Conservation (phyloP, 1,139 yeast species). For the Kodamaea plutei region DNA sequence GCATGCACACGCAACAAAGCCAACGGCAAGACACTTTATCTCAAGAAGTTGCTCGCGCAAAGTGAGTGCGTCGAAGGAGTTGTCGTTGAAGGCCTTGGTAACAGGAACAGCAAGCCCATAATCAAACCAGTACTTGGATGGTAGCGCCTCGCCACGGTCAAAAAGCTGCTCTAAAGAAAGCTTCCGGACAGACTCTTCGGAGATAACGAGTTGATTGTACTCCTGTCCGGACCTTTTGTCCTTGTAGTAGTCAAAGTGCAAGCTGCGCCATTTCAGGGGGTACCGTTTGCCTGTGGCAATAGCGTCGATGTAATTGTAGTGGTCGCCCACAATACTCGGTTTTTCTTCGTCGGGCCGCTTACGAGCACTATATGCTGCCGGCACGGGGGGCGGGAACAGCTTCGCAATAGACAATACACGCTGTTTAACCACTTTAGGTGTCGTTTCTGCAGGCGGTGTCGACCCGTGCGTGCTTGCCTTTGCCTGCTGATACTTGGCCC, state of each 20-base stretch:
- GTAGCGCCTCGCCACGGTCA: slow-evolving; percentile 59
- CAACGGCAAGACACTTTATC: slow-evolving; percentile 65
- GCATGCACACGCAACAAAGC: slow-evolving; percentile 49
- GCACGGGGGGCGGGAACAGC: slow-evolving; percentile 50
- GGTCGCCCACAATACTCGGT: slow-evolving; percentile 38
- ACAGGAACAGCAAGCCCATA: slow-evolving; percentile 60
- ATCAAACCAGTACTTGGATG: slow-evolving; percentile 59
- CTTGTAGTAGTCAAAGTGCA: slow-evolving; percentile 54
- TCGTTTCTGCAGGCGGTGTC: slow-evolving; percentile 17
- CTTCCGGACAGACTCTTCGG: slow-evolving; percentile 47
- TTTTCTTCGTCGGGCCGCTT: slow-evolving; percentile 14
- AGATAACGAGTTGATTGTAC: slow-evolving; percentile 29
- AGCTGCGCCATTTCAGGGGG: slow-evolving; percentile 55
- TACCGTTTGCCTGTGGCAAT: slow-evolving; percentile 42
- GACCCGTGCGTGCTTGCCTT: slow-evolving; percentile 2
- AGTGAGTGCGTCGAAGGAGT: slow-evolving; percentile 49
- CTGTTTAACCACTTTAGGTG: slow-evolving; percentile 40
- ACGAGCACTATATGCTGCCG: slow-evolving; percentile 33
- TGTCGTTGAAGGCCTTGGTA: slow-evolving; percentile 69
- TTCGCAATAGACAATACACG: slow-evolving; percentile 51
- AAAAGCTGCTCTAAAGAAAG: slow-evolving; percentile 60
- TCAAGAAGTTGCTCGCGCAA: slow-evolving; percentile 58
- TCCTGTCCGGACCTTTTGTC: slow-evolving; percentile 6
- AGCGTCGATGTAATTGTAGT: slow-evolving; percentile 52
- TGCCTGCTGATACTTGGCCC: slow-evolving; percentile 40